Conservation (phyloP, 1,284 basidiomycete species). For the Baeospora myosura region DNA sequence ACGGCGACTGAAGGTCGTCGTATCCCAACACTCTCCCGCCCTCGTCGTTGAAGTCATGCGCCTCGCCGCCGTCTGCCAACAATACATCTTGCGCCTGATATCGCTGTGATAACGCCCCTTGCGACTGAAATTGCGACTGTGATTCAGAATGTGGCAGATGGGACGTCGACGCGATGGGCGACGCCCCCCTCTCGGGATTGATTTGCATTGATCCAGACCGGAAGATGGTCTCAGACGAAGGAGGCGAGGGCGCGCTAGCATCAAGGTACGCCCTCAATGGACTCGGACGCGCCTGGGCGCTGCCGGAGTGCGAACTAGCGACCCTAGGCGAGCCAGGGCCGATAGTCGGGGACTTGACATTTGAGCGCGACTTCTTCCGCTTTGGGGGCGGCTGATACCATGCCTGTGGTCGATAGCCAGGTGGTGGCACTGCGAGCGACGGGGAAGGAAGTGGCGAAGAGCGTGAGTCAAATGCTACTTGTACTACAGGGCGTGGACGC, state of each 20-base stretch:
- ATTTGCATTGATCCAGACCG: constrained; percentile 18
- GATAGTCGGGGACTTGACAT: constrained; percentile 1
- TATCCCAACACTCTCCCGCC: not conserved
- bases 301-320: not conserved
- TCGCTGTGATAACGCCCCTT: not conserved
- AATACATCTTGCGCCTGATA: not conserved
- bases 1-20: not conserved
- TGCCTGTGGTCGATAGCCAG: too few relatives aligned
- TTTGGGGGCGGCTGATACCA: constrained; percentile 4
- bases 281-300: not conserved
- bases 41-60: not conserved
- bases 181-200: not conserved
- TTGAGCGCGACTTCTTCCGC: constrained; percentile 5
- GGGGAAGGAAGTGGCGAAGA: too few relatives aligned
- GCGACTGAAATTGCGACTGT: not conserved
- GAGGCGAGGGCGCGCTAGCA: not conserved
- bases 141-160: too few relatives aligned
- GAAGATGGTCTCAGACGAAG: constrained; percentile 8
- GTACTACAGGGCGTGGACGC: too few relatives aligned
- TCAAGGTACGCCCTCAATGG: too few relatives aligned
- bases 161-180: too few relatives aligned
- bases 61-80: not conserved
- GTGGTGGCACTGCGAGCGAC: too few relatives aligned
- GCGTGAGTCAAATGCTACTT: too few relatives aligned
- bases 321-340: not conserved